A percentile compares a stretch with the other conserved stretches of the same genome.
phyloP scores from a whole-genome alignment of 345 rosid species.

The Passiflora organensis region DNA sequence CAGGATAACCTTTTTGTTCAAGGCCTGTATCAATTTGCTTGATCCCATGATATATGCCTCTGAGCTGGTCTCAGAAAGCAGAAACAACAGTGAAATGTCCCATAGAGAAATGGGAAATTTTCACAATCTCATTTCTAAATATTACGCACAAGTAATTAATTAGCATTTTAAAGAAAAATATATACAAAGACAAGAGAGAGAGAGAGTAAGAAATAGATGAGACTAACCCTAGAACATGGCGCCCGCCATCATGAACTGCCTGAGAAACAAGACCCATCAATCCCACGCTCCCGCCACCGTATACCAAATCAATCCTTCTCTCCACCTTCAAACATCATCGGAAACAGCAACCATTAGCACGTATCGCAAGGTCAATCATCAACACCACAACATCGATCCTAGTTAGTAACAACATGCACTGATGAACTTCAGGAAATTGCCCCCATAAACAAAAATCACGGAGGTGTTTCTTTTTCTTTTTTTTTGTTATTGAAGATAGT shows the following conservation, averaged over 20 bases:
- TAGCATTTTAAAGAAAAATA: no score
- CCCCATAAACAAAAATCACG: conserved; percentile 33
- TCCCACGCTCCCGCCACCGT: conserved; percentile 98
- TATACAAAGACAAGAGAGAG: conserved; percentile 5
- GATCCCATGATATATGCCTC: conserved; percentile 47
- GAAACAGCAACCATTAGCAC: conserved; percentile 36
- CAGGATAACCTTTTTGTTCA: background rate
- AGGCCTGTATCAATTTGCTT: conserved; percentile 25
- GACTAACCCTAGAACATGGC: conserved; percentile 94
- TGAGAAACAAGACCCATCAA: conserved; percentile 98
- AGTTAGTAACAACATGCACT: no score
- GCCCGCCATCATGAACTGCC: conserved; percentile 97
- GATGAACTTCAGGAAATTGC: no score
- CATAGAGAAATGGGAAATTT: no score
- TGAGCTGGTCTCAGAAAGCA: conserved; percentile 13
- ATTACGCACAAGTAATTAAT: no score
- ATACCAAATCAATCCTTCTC: conserved; percentile 87
- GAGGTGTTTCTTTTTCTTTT: no score
- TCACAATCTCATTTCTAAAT: no score
- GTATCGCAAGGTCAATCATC: conserved; percentile 28
- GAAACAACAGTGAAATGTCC: conserved; percentile 16
- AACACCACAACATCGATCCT: background rate
- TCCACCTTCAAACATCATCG: conserved; percentile 61
- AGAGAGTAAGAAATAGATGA: no score
- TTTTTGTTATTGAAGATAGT: conserved; percentile 14